These are phyloP conservation scores for Aquilaria malaccensis DNA, from an alignment of 345 rosid species.

Conservation along the genomic window DNA sequence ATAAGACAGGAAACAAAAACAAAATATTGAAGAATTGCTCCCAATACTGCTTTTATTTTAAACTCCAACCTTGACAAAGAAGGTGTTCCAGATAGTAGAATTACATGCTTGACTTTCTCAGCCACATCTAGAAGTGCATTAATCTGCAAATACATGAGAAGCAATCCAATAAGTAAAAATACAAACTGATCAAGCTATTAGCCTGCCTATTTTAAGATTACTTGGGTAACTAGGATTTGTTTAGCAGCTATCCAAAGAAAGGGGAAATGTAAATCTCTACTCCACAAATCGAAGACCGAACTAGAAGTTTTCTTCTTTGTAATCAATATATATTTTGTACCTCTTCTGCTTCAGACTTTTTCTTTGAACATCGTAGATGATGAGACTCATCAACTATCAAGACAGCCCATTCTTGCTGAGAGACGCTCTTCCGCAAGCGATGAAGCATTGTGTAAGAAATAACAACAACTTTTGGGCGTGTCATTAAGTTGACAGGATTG, in stretches of 20 bases:
- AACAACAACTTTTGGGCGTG: constrained; percentile 79
- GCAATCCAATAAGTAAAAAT: not conserved
- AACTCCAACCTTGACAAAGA: constrained; percentile 82
- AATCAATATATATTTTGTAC: constrained; percentile 24
- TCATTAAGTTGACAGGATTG: constrained; percentile 61
- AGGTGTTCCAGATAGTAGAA: constrained; percentile 93
- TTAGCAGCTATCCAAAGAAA: not conserved
- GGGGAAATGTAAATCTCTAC: constrained; percentile 1
- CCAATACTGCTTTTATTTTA: constrained; percentile 12
- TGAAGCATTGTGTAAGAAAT: constrained; percentile 89
- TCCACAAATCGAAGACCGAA: constrained; percentile 1
- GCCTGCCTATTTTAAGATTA: not conserved
- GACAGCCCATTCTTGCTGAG: constrained; percentile 73
- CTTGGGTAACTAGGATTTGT: too few species aligned
- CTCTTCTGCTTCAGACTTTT: constrained; percentile 65
- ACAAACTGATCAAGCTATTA: not conserved
- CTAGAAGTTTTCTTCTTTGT: not conserved
- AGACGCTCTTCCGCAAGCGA: constrained; percentile 62
- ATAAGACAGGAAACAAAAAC: not conserved
- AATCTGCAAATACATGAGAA: constrained; percentile 41
- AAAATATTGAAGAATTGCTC: constrained; percentile 10
- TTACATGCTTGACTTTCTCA: constrained; percentile 59
- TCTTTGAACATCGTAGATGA: constrained; percentile 74
- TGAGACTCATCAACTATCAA: constrained; percentile 95
- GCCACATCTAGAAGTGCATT: constrained; percentile 79